Evolutionary conservation across 2,329 filamentous ascomycete genomes (phyloP), one percentile per base, ranked within the genome.

Genomic region (Ophiocordyceps unilateralis): DNA sequence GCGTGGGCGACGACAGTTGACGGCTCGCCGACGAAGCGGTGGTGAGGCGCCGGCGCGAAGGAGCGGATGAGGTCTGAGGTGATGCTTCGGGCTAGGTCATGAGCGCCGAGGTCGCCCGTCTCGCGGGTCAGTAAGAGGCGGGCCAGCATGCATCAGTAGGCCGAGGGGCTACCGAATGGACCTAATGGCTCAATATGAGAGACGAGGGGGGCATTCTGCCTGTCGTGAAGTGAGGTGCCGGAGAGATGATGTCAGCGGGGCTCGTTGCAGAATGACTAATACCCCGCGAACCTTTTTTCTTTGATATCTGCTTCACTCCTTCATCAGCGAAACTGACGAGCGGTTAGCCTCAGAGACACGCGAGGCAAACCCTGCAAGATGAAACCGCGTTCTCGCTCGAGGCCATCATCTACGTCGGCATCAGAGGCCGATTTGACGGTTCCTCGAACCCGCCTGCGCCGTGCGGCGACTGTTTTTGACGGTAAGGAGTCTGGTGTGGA

Each of bases 91-190:
- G 79, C 73, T 51, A 93, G 75, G 40, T 69, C 68, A 51, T 74
- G 70, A 41, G 78, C 74, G 49, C 68, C 64, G 46, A 85, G 61
- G 53, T 72, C 72, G 63, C 85, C 84, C 47, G 78, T 69, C 58
- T 83, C 78, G 63, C 86, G 79, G 58, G 83, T 77, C 60, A 91
- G 69, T 46, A 93, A 69, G 47, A 93, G 68, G 58, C 80, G 77
- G 57, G 75, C 78, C 86, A 89, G 68, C 76, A 81, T 79, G 59
- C 62, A 65, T 65, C 49, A 55, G 55, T 20, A 36, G 36, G 12
- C 19, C 17, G 19, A 39, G 20, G 9, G 12, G 17, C 20, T 14
- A 15, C n/a, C 2, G 20, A 5, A 11, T 12, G 20, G 19, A 20
- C 19, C 19, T 39, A 9, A 12, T 12, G 21, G 9, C n/a, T n/a